Percentiles rank a stretch among this genome's conserved stretches.
phyloP scores from a whole-genome alignment of 306 rosid species.

The Psophocarpus tetragonolobus region DNA sequence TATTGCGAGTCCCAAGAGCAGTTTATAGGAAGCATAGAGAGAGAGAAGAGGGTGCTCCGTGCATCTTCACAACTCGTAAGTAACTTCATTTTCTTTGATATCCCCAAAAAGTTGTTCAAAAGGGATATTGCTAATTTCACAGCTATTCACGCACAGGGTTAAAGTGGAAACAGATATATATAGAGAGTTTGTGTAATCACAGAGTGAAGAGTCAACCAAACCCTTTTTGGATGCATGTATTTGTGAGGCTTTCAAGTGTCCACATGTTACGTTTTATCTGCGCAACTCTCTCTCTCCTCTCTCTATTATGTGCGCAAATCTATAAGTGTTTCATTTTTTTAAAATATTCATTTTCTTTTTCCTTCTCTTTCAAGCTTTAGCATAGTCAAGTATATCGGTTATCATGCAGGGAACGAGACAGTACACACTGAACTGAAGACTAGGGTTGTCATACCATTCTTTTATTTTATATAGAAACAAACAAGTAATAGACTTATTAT shows the following conservation, averaged over 20 bases:
- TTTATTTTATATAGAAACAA: not conserved
- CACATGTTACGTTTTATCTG: constrained; percentile 71
- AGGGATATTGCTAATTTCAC: constrained; percentile 26
- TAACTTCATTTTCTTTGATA: constrained; percentile 33
- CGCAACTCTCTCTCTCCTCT: not conserved
- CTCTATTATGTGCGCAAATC: constrained; percentile 33
- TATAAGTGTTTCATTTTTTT: constrained; percentile 30
- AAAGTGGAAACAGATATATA: not conserved
- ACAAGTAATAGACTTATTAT: not conserved
- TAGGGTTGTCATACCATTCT: constrained; percentile 55
- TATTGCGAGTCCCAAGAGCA: constrained; percentile 13
- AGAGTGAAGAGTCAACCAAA: constrained; percentile 67
- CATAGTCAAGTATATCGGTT: constrained; percentile 28
- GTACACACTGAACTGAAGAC: constrained; percentile 28
- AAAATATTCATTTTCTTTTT: not conserved
- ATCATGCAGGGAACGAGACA: constrained; percentile 59
- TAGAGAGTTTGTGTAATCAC: not conserved
- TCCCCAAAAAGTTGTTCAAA: constrained; percentile 36
- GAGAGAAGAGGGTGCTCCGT: not conserved
- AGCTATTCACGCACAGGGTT: constrained; percentile 43
- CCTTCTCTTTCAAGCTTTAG: not conserved
- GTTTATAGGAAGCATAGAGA: constrained; percentile 9
- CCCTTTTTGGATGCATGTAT: constrained; percentile 72
- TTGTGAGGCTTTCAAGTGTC: constrained; percentile 87
- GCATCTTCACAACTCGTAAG: constrained; percentile 37